Evolutionary conservation across 208 protist species (phyloP), one percentile per base, ranked within the genome.

Genomic region (Leishmania guyanensis): DNA sequence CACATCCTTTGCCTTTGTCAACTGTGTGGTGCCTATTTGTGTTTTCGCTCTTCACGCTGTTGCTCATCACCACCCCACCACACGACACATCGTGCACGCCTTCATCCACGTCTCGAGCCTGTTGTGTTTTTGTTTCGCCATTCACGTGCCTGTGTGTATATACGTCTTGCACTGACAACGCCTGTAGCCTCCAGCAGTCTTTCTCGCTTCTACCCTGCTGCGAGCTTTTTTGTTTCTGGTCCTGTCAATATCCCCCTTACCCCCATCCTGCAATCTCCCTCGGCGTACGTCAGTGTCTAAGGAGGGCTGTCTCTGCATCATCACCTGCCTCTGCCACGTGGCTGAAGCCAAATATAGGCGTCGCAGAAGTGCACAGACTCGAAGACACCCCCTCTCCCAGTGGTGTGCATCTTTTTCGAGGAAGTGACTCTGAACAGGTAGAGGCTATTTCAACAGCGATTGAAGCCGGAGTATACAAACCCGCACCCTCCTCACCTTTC

Each of bases 391-490:
- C 66, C 43, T 50, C 16, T 26, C 17, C 66, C 5, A 68, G 62
- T 33, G 62, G 62, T 14, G 62, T 14, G 29, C 10, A 33, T 2
- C 29, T 68, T 16, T 39, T 56, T 39, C 14, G 62, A 39, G 29
- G 62, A 1, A 39, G 29, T 39, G 29, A 20, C 5, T 68, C 8
- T 20, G 39, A 33, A 39, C 5, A 26, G 0, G 29, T 5, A 39
- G 62, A 5, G 62, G 62, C 39, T 6, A 39, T 39, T 29, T 68
- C 29, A 29, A n/a, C 62, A 29, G 53, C 29, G 17, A 60, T 54
- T 29, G 76, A 79, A n/a, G 46, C 58, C 22, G 60, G 50, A 51
- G 39, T 68, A 68, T 68, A 68, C 10, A 43, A 39, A 68, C 29
- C 62, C 39, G 62, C 29, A 33, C 54, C 39, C 33, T 14, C 62